Percentiles rank a stretch among this genome's conserved stretches.
phyloP scores from a whole-genome alignment of 352 stramenopile species.

The Globisporangium rhizosaccharum region DNA sequence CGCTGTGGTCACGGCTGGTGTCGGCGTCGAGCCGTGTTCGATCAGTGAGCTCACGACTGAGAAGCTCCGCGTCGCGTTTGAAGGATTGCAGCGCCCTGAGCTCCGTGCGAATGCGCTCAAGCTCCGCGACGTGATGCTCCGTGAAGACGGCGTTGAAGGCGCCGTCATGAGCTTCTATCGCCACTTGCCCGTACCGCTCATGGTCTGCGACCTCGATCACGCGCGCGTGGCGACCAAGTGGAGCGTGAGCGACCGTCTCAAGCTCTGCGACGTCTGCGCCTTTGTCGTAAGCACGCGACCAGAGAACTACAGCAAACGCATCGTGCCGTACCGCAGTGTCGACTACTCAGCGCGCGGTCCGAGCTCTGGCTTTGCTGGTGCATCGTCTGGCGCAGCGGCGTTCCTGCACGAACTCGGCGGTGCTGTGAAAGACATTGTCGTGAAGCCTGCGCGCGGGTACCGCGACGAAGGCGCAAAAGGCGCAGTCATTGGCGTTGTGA shows the following conservation, averaged over 20 bases:
- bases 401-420: slow-evolving; percentile 45
- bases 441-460: slow-evolving; percentile 36
- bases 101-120: slow-evolving; percentile 50
- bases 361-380: slow-evolving; percentile 38
- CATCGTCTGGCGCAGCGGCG: slow-evolving; percentile 32
- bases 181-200: slow-evolving; percentile 80
- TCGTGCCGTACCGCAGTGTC: slow-evolving; percentile 55
- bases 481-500: slow-evolving; percentile 40
- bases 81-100: slow-evolving; percentile 40
- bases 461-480: slow-evolving; percentile 43
- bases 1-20: slow-evolving; percentile 72
- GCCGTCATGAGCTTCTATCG: slow-evolving; percentile 86
- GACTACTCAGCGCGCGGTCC: slow-evolving; percentile 60
- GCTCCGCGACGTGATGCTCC: slow-evolving; percentile 57
- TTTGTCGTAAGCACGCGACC: slow-evolving; percentile 32
- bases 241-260: slow-evolving; percentile 46
- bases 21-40: slow-evolving; percentile 83
- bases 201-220: slow-evolving; percentile 71
- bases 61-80: slow-evolving; percentile 73
- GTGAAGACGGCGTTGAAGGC: slow-evolving; percentile 82
- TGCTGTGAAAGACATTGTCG: slow-evolving; percentile 43
- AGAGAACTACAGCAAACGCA: slow-evolving; percentile 19
- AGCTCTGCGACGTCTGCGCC: slow-evolving; percentile 52
- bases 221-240: slow-evolving; percentile 44
- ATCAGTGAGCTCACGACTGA: slow-evolving; percentile 80